phyloP scores from a whole-genome alignment of 495 filamentous ascomycete species.

The Alectoria sarmentosa region DNA sequence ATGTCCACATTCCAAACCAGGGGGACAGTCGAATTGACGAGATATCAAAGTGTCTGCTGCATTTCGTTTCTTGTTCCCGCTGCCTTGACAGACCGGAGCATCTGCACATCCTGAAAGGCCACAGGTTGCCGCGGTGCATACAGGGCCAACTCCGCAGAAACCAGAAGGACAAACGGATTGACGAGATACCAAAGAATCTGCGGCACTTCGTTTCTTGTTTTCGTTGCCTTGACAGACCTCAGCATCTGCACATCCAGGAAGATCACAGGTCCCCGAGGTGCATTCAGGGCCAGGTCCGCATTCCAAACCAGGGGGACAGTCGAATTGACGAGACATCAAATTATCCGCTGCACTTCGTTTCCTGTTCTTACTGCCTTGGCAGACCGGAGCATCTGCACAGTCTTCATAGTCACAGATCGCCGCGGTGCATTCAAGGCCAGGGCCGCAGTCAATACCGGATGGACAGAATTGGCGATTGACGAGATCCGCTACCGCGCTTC shows the following conservation, averaged over 20 bases:
- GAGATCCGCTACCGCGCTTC: neutral
- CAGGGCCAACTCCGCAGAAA: neutral
- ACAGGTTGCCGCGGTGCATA: neutral
- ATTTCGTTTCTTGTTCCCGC: neutral
- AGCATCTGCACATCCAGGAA: conserved; percentile 4
- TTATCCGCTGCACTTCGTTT: no score
- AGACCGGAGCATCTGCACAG: no score
- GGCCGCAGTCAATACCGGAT: no score
- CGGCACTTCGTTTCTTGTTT: neutral
- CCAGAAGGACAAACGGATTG: neutral
- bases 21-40: conserved; percentile 3
- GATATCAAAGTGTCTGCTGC: neutral
- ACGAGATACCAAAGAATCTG: no score
- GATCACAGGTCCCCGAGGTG: neutral
- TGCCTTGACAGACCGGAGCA: neutral
- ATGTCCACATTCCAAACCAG: conserved; percentile 2
- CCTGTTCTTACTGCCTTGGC: no score
- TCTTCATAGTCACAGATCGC: no score
- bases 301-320: conserved; percentile 5
- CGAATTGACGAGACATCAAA: neutral
- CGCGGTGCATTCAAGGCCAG: no score
- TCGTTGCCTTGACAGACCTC: neutral
- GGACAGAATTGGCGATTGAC: no score
- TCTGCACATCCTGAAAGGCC: neutral
- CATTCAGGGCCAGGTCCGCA: conserved; percentile 12